Evolutionary conservation across 495 filamentous ascomycete genomes (phyloP).

Genomic region (Podospora didyma): DNA sequence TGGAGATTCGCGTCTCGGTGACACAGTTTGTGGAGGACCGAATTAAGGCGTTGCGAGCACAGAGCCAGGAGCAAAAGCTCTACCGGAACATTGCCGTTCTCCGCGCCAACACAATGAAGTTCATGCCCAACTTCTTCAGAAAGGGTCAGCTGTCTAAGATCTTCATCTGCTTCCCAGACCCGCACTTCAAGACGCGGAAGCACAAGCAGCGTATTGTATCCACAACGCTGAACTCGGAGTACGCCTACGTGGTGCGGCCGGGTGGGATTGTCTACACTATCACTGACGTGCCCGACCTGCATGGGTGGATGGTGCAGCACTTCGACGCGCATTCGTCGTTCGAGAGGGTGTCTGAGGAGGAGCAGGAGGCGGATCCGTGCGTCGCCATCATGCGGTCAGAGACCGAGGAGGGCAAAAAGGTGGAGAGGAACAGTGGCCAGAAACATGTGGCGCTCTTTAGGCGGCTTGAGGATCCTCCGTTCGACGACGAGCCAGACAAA

Average conservation of each 20-base stretch:
- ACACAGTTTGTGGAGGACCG: slow-evolving; percentile 83
- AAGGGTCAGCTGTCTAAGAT: slow-evolving; percentile 75
- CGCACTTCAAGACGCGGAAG: slow-evolving; percentile 95
- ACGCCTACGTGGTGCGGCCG: slow-evolving; percentile 80
- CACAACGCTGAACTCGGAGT: slow-evolving; percentile 83
- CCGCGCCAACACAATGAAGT: slow-evolving; percentile 96
- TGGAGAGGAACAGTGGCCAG: slow-evolving; percentile 78
- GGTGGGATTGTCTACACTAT: slow-evolving; percentile 91
- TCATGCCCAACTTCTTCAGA: slow-evolving; percentile 90
- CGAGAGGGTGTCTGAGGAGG: slow-evolving; percentile 58
- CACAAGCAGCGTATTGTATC: slow-evolving; percentile 94
- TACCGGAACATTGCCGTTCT: slow-evolving; percentile 87
- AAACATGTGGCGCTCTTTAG: slow-evolving; percentile 87
- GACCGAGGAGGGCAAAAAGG: slow-evolving; percentile 98
- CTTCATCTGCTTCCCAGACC: slow-evolving; percentile 97
- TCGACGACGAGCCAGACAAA: slow-evolving; percentile 21
- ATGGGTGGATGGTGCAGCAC: slow-evolving; percentile 86
- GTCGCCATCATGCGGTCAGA: slow-evolving; percentile 76
- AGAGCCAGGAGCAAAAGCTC: slow-evolving; percentile 49
- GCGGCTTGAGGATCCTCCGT: slow-evolving; percentile 74
- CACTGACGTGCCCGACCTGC: slow-evolving; percentile 92
- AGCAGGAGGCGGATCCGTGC: slow-evolving; percentile 69
- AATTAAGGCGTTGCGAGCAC: slow-evolving; percentile 71
- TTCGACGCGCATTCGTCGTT: slow-evolving; percentile 70
- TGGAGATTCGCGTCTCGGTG: slow-evolving; percentile 90